Evolutionary conservation across 805 yeast species (phyloP), one percentile per base, ranked within the genome.

Genomic region (Jamesozyma spencerorum): DNA sequence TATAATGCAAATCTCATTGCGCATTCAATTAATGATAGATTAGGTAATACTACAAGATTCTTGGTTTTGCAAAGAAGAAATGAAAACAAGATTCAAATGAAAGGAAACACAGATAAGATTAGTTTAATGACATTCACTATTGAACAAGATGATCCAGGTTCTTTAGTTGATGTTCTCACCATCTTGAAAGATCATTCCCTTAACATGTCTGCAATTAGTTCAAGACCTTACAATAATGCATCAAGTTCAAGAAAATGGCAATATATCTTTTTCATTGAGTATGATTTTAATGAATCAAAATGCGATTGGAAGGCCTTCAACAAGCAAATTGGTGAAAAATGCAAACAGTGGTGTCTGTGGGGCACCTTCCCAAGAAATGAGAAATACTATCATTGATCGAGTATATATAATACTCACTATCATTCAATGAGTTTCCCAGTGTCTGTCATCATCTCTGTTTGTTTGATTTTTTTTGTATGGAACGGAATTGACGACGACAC

Each of bases 21-120:
- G 18, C 51, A 63, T 5, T 72, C 74, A 44, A 74, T 92, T 37
- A 92, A 88, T 53, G 95, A 90, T 56, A 69, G 68, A 43, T 59
- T 67, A 26, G 79, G 76, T 19, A 90, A 90, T 58, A 85, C 95
- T 4, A 90, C 98, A 1, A 66, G 97, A 47, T 90, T 92, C 57
- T 63, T 92, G 38, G 71, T 85, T 0, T 62, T 88, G 33, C 78
- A 82, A 27, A 63, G 66, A 37, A 55, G 50, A 43, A 54, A 48
- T 5, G 36, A 43, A 18, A 20, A 11, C 15, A 15, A 29, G 3
- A 5, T 4, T 18, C 18, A 4, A 4, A 12, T 7, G 34, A 35
- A 22, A 29, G 29, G 49, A 34, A 27, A 6, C 19, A 11, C n/a
- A 7, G 17, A 27, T 11, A 18, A 26, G 11, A 54, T 83, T 17